These are phyloP conservation scores for Stevia rebaudiana DNA, from an alignment of 140 eudicot genomes.

Conservation along the genomic window DNA sequence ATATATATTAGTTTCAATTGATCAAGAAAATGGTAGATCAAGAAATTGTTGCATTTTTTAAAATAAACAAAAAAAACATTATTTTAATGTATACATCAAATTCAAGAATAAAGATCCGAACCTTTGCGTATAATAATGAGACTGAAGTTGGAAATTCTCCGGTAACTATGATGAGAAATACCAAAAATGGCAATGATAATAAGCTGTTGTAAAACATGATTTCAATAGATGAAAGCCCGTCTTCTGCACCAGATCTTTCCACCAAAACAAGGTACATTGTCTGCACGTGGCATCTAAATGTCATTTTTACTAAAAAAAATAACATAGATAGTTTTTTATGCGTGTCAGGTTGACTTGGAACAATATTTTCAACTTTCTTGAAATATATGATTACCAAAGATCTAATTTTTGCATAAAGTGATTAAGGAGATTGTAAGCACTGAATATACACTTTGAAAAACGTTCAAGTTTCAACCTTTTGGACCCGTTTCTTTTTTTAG, in stretches of 20 bases:
- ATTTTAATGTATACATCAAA: neutral
- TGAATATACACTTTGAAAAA: neutral
- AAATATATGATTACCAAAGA: neutral
- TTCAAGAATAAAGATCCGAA: constrained; percentile 19
- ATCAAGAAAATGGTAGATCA: neutral
- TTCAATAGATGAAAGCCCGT: constrained; percentile 88
- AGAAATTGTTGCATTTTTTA: neutral
- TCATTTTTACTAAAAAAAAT: neutral
- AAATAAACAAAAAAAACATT: no score
- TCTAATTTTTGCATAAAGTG: neutral
- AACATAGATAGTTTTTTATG: neutral
- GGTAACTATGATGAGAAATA: constrained; percentile 64
- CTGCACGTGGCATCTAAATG: constrained; percentile 42
- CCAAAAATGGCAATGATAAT: constrained; percentile 72
- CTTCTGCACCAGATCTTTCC: constrained; percentile 94
- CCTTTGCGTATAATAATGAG: constrained; percentile 74
- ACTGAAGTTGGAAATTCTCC: constrained; percentile 82
- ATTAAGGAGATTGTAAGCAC: neutral
- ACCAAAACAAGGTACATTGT: constrained; percentile 98
- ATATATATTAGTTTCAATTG: constrained; percentile 19
- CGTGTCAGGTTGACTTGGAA: neutral
- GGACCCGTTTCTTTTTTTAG: neutral
- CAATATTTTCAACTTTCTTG: neutral
- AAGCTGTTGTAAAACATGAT: constrained; percentile 94
- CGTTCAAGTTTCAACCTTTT: neutral